phyloP scores from a whole-genome alignment of 148 eudicot genomes.

The Rhododendron griersonianum region DNA sequence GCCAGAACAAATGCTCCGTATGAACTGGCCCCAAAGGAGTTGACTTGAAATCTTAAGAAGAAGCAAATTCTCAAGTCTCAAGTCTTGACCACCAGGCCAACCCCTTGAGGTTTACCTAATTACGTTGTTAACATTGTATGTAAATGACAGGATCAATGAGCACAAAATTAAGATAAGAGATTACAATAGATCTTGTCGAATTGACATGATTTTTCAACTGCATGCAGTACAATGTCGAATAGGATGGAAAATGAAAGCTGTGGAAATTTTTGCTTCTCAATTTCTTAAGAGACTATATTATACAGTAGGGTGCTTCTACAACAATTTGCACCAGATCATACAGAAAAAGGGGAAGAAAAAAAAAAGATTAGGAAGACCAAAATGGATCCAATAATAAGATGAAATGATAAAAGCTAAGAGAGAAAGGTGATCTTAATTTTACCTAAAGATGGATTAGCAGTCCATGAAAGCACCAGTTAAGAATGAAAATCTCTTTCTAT shows the following conservation, averaged over 20 bases:
- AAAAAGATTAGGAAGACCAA: neutral
- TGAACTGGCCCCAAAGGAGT: too few relatives aligned
- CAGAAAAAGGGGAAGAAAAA: neutral
- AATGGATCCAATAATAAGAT: slow-evolving; percentile 18
- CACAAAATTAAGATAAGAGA: neutral
- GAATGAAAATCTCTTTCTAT: slow-evolving; percentile 29
- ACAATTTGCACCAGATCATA: slow-evolving; percentile 18
- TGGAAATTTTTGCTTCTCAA: slow-evolving; percentile 11
- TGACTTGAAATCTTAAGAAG: too few relatives aligned
- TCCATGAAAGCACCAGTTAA: neutral
- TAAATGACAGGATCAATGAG: neutral
- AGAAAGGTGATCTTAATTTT: slow-evolving; percentile 12
- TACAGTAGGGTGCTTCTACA: slow-evolving; percentile 20
- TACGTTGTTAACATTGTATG: neutral
- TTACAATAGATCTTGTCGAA: slow-evolving; percentile 15
- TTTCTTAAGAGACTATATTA: slow-evolving; percentile 4
- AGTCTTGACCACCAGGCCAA: too few relatives aligned
- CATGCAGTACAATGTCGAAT: slow-evolving; percentile 7
- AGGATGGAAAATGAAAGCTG: slow-evolving; percentile 8
- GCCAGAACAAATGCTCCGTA: too few relatives aligned
- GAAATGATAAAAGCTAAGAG: slow-evolving; percentile 9
- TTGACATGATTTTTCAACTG: neutral
- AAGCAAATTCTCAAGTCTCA: too few relatives aligned
- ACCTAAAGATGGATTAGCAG: slow-evolving; percentile 19
- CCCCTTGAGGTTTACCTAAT: too few relatives aligned